phyloP scores from a whole-genome alignment of 2,329 filamentous ascomycete species.

The Elsinoe perseae region DNA sequence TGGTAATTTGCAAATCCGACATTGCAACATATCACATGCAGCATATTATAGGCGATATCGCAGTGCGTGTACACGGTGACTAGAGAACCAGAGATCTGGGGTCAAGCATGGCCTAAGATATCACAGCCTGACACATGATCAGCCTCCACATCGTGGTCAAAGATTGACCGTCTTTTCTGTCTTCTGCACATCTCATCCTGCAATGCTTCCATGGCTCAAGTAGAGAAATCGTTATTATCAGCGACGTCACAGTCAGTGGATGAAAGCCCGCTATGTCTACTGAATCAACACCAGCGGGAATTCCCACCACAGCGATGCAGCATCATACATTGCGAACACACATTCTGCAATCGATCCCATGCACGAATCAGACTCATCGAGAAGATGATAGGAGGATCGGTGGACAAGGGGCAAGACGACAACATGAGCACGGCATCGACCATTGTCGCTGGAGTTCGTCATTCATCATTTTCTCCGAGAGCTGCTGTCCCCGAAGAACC shows the following conservation, averaged over 20 bases:
- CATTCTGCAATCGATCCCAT: slow-evolving; percentile 6
- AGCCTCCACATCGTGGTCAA: neutral
- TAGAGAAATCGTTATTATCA: neutral
- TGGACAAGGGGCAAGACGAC: neutral
- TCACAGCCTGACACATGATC: slow-evolving; percentile 1
- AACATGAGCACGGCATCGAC: slow-evolving; percentile 2
- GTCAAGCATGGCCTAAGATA: neutral
- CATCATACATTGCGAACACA: neutral
- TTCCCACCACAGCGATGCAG: neutral
- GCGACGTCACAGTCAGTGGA: neutral
- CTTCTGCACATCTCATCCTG: neutral
- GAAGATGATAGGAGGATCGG: neutral
- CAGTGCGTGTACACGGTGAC: no score
- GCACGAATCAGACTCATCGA: neutral
- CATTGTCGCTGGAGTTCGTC: neutral
- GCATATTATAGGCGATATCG: no score
- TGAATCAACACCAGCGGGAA: neutral
- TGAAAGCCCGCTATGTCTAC: neutral
- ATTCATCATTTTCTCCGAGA: neutral
- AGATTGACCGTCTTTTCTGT: neutral
- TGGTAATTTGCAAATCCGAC: no score
- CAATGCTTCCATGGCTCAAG: neutral
- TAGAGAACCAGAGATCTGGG: no score
- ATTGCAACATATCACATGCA: no score
- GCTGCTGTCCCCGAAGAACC: neutral